Evolutionary conservation across 202 grass and related monocot species (phyloP).

Genomic region (Dendrocalamus latiflorus): DNA sequence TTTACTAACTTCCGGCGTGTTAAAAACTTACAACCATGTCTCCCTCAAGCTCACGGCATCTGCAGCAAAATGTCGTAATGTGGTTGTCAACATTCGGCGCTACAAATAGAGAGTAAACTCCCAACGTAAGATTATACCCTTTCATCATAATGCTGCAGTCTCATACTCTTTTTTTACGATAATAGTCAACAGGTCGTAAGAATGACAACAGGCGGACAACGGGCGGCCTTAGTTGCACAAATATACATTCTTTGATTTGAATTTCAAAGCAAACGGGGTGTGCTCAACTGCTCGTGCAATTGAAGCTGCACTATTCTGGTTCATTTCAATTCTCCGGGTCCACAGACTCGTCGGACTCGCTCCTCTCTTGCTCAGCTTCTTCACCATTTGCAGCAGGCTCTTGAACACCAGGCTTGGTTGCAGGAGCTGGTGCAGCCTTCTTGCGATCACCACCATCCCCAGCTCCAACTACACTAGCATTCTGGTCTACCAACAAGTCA

Average conservation of each 20-base stretch:
- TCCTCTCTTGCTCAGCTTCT: conserved; percentile 58
- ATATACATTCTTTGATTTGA: not conserved
- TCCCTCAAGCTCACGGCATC: not conserved
- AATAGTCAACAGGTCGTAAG: not conserved
- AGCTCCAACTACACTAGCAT: conserved; percentile 38
- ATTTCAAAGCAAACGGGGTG: not conserved
- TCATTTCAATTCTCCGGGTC: conserved; percentile 44
- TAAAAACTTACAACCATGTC: not conserved
- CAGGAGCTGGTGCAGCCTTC: conserved; percentile 46
- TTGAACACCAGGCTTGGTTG: conserved; percentile 47
- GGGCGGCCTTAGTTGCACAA: not conserved
- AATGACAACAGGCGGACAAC: not conserved
- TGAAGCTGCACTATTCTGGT: not conserved
- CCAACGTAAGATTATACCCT: not conserved
- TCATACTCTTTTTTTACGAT: not conserved
- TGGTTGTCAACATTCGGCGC: not conserved
- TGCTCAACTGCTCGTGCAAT: not conserved
- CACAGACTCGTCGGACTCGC: conserved; percentile 66
- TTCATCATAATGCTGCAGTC: not conserved
- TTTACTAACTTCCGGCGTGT: not conserved
- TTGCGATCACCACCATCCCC: conserved; percentile 44
- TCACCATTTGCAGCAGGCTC: conserved; percentile 49
- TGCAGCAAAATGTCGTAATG: not conserved
- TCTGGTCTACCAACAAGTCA: conserved; percentile 46
- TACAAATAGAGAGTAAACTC: not conserved